A percentile compares a stretch with the other conserved stretches of the same genome.
These are phyloP conservation scores for Paraglomus brasilianum DNA, from an alignment of 192 early-diverging fungal species.

Conservation along the genomic window DNA sequence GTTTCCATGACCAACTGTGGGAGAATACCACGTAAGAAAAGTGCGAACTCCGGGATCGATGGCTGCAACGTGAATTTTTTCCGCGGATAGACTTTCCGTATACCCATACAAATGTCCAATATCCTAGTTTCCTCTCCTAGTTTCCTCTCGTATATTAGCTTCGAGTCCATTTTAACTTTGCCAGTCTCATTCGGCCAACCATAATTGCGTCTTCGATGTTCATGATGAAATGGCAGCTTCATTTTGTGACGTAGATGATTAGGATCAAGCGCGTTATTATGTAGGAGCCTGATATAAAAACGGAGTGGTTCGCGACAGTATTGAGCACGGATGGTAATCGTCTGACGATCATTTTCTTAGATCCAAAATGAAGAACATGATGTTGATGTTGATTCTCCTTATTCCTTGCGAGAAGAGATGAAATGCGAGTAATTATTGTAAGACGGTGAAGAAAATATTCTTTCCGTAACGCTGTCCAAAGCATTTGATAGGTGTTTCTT, in stretches of 20 bases:
- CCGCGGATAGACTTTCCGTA: constrained; percentile 10
- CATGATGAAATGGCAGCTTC: constrained; percentile 13
- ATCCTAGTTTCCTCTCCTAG: constrained; percentile 17
- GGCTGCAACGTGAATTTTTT: constrained; percentile 12
- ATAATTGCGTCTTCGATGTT: constrained; percentile 10
- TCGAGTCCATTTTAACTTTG: constrained; percentile 13
- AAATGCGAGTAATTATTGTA: no score
- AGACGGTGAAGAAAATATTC: no score
- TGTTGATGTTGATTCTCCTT: no score
- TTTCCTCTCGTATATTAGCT: constrained; percentile 23
- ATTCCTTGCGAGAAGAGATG: no score
- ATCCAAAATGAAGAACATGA: no score
- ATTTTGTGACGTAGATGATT: neutral
- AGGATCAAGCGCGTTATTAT: no score
- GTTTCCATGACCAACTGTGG: neutral
- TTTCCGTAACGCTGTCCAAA: no score
- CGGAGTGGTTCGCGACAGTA: no score
- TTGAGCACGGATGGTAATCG: no score
- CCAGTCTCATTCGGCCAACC: constrained; percentile 17
- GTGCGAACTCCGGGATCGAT: constrained; percentile 7
- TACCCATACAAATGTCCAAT: constrained; percentile 11
- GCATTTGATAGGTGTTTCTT: no score
- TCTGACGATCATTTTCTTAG: no score
- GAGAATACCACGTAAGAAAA: constrained; percentile 26
- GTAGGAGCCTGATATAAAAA: no score